phyloP scores from a whole-genome alignment of 1,284 basidiomycete genomes.

The Marasmius fiardii region DNA sequence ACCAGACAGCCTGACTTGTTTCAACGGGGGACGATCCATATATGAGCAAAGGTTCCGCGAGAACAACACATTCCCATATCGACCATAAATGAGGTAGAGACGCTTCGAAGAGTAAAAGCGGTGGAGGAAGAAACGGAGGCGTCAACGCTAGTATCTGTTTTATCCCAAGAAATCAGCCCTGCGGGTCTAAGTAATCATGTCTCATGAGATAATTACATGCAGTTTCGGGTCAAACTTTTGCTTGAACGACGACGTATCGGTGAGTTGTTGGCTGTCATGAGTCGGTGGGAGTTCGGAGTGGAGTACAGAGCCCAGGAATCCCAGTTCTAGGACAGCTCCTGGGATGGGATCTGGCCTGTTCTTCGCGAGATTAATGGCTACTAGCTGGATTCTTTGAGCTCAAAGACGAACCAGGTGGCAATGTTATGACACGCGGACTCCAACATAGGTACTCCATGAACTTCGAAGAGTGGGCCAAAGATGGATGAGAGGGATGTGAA shows the following conservation, averaged over 20 bases:
- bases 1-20: slow-evolving; percentile 86
- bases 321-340: slow-evolving; percentile 69
- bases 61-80: slow-evolving; percentile 88
- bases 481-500: slow-evolving; percentile 69
- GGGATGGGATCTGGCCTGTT: slow-evolving; percentile 69
- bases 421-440: slow-evolving; percentile 87
- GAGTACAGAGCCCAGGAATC: slow-evolving; percentile 77
- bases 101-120: slow-evolving; percentile 72
- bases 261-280: slow-evolving; percentile 70
- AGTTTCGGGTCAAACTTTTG: slow-evolving; percentile 44
- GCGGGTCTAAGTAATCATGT: no score
- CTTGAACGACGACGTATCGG: slow-evolving; percentile 44
- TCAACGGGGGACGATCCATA: slow-evolving; percentile 80
- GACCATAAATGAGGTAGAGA: slow-evolving; percentile 85
- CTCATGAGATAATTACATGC: slow-evolving; percentile 34
- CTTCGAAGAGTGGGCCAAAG: slow-evolving; percentile 76
- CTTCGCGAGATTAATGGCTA: slow-evolving; percentile 31
- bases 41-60: slow-evolving; percentile 87
- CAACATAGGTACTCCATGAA: slow-evolving; percentile 75
- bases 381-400: background rate
- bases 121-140: slow-evolving; percentile 64
- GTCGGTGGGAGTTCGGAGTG: slow-evolving; percentile 69
- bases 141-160: slow-evolving; percentile 76
- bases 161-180: background rate
- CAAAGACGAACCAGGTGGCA: slow-evolving; percentile 67